phyloP scores from a whole-genome alignment of 768 basidiomycete species.

The Sporobolomyces pararoseus region DNA sequence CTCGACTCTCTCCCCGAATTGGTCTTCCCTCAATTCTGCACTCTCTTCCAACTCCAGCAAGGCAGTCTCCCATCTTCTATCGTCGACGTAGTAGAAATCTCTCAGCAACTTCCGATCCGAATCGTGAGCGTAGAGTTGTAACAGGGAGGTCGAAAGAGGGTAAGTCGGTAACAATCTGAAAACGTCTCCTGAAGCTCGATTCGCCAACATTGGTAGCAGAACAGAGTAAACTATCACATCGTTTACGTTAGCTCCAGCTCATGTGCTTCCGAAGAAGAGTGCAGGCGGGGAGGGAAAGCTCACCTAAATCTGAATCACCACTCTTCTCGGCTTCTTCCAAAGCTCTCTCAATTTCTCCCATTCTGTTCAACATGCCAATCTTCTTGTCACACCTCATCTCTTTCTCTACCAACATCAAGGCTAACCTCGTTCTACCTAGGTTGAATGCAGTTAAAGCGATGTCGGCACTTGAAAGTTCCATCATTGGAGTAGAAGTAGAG shows the following conservation, averaged over 20 bases:
- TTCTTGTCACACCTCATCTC: constrained; percentile 85
- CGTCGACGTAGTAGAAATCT: constrained; percentile 97
- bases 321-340: constrained; percentile 85
- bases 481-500: background rate
- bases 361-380: constrained; percentile 82
- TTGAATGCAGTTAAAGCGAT: constrained; percentile 93
- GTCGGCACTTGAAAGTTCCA: constrained; percentile 83
- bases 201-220: constrained; percentile 76
- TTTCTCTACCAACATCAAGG: constrained; percentile 81
- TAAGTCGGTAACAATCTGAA: constrained; percentile 76
- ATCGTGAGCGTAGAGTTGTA: constrained; percentile 40
- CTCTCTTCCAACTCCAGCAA: constrained; percentile 83
- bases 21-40: constrained; percentile 2
- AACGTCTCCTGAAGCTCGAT: constrained; percentile 80
- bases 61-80: constrained; percentile 87
- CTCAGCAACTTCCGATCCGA: constrained; percentile 72
- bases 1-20: constrained; percentile 65
- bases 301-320: constrained; percentile 91
- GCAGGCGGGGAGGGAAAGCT: constrained; percentile 39
- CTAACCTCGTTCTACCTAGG: constrained; percentile 70
- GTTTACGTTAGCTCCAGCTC: background rate
- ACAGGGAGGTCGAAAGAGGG: constrained; percentile 43
- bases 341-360: constrained; percentile 90
- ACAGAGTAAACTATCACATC: constrained; percentile 87
- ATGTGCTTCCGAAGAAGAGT: background rate